Base-by-base conservation (phyloP, 2,329 filamentous ascomycete genomes). In the Talaromyces sp. region DNA sequence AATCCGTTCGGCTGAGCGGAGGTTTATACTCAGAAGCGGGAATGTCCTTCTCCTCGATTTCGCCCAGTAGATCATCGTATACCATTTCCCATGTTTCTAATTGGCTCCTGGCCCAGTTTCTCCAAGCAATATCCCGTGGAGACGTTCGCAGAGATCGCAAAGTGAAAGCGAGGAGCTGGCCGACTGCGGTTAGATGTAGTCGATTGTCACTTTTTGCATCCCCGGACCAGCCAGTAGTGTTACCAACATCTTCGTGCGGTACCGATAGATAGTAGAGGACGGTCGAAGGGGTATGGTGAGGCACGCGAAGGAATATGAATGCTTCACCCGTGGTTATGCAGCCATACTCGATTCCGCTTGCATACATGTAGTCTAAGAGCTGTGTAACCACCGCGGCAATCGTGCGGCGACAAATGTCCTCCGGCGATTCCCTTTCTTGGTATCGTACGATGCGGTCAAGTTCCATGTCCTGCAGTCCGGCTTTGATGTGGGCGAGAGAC, bases 391-490 rank as follows among this genome's bases (percentile, higher is more conserved):
- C 43, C 2, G 43, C 19, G 11, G 43, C 43, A 15, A 47, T 3
- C 25, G 1, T 2, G 2, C 19, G 35, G 3, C 19, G 49, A 15
- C 33, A 62, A 7, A 56, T 54, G 17, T 56, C 35, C 5, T 62
- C 61, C 9, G 78, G 77, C 6, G 67, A 73, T 15, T 74, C 76
- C 4, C 74, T 74, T 27, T 65, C 37, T 67, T 70, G 65, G 75
- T 67, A 17, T 69, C 75, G 67, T 6, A 83, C 71, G 13, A 81
- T 75, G 17, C 77, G 70, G 50, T 75, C 69, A 19, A 84, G 76
- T 63, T 81, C 71, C 72, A 82, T 81, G 1, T 72, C 67, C 17
- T 77, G 73, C 0, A 85, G 75, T 37, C 81, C 78, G 25, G 73
- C 63, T 39, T 78, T 76, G 60, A 85, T 79, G 67, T 82, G 75